Evolutionary conservation across 2,329 filamentous ascomycete species (phyloP), one percentile per base, ranked within the genome.

Genomic region (Diatrype stigma): DNA sequence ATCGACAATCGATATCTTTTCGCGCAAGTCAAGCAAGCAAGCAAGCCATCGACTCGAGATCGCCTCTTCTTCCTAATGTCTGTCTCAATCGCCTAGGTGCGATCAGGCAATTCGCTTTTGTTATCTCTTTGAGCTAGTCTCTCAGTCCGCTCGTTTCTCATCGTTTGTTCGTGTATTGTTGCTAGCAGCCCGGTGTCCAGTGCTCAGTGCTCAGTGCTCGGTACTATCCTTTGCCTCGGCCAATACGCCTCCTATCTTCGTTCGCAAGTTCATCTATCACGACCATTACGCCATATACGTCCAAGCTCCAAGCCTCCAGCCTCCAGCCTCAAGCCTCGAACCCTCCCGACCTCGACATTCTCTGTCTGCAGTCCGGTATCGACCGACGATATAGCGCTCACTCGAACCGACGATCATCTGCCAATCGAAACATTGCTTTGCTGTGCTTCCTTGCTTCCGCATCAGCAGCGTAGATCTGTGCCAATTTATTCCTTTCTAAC

Each of bases 111-210:
- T 57, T 57, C 58, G 58, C 61, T 53, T 59, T 57, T 57, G 59
- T 57, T 57, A 54, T 57, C 59, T 62, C 55, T 54, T 60, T 63
- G 74, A 77, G 73, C 74, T 75, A 75, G 74, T 70, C 73, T 75
- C 73, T 64, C 58, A 63, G 65, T 71, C 60, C 73, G 70, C 70
- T 75, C 73, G 70, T 74, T 75, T 67, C 10, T 28, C 22, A 44
- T 23, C 23, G 40, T 44, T 37, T 44, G 32, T 19, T 22, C 40
- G 22, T 16, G 32, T 16, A 45, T 56, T 46, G 45, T 30, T 40
- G 22, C 48, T 40, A 23, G 38, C 42, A 46, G 32, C 32, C 32
- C 26, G 6, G 6, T 46, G 17, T 19, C 44, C 16, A 14, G 10
- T 16, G 17, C 44, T 19, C 23, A 6, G 23, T 17, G 17, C 12